Evolutionary conservation across 768 basidiomycete species (phyloP), one percentile per base, ranked within the genome.

Genomic region (Lentinus brumalis): DNA sequence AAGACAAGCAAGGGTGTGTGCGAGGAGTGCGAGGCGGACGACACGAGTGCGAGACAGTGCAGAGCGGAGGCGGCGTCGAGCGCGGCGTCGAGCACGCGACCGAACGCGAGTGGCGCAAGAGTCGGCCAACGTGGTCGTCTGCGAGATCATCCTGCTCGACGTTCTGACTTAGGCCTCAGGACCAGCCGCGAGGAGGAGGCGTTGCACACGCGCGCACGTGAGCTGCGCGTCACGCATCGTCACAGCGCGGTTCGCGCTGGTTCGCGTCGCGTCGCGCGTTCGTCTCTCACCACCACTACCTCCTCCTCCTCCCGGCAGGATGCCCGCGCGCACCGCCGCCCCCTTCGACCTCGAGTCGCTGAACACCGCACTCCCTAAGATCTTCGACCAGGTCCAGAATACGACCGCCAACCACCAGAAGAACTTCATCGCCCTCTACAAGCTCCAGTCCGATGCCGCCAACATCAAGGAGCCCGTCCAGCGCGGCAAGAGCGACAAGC

Each of bases 401-500:
- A 85, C 88, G 0, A 73, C 80, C 14, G 86, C 91, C 9, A 94
- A 92, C 71, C 95, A 98, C 73, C 86, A 88, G 62, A 97, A 97
- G 80, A 96, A 97, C 75, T 78, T 88, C 53, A 87, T 93, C 44
- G 85, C 86, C 0, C 82, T 97, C 3, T 80, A 92, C 78, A 93
- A 93, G 72, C 74, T 96, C 44, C 93, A 96, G 58, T 57, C 75
- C 4, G 81, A 89, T 55, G 88, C 87, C 10, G 85, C 87, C 1
- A 67, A 75, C 14, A 76, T 79, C 65, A 83, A 77, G 2, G 79
- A 87, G 61, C 57, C 77, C 3, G 69, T 82, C n/a, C 75, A 78
- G 38, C 79, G 81, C 53, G 84, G 84, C 9, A 75, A 72, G 47
- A 78, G 74, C 56, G 67, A 78, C 58, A 88, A 84, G 67, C 79